phyloP scores from a whole-genome alignment of 2,329 filamentous ascomycete genomes.

The Byssothecium circinans region DNA sequence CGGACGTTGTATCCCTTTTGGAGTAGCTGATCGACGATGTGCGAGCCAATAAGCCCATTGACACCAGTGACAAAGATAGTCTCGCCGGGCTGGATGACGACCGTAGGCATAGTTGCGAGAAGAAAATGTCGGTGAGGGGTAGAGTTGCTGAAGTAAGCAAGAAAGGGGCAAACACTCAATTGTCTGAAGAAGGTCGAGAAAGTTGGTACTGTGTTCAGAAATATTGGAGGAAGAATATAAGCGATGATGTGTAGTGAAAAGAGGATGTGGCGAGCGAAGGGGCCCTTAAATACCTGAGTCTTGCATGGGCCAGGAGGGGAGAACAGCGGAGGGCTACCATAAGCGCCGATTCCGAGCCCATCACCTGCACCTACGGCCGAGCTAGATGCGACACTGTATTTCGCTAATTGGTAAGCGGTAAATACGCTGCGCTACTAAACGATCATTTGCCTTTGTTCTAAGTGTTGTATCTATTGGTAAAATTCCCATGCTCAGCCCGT shows the following conservation, averaged over 20 bases:
- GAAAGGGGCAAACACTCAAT: conserved; percentile 9
- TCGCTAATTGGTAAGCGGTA: too few species aligned
- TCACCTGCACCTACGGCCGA: too few species aligned
- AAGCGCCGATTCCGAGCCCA: too few species aligned
- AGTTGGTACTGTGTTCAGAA: background rate
- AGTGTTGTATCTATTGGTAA: too few species aligned
- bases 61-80: conserved; percentile 40
- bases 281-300: background rate
- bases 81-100: conserved; percentile 24
- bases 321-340: background rate
- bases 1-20: conserved; percentile 38
- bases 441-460: too few species aligned
- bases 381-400: too few species aligned
- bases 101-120: conserved; percentile 15
- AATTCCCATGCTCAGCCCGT: too few species aligned
- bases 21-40: conserved; percentile 37
- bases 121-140: background rate
- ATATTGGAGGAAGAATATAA: background rate
- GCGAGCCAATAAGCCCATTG: conserved; percentile 40
- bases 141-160: conserved; percentile 9
- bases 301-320: background rate
- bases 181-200: background rate
- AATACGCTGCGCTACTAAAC: too few species aligned
- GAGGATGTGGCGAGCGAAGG: background rate
- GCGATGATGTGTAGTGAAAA: background rate